These are phyloP conservation scores for Durio zibethinus DNA, from an alignment of 345 rosid species.

Conservation along the genomic window DNA sequence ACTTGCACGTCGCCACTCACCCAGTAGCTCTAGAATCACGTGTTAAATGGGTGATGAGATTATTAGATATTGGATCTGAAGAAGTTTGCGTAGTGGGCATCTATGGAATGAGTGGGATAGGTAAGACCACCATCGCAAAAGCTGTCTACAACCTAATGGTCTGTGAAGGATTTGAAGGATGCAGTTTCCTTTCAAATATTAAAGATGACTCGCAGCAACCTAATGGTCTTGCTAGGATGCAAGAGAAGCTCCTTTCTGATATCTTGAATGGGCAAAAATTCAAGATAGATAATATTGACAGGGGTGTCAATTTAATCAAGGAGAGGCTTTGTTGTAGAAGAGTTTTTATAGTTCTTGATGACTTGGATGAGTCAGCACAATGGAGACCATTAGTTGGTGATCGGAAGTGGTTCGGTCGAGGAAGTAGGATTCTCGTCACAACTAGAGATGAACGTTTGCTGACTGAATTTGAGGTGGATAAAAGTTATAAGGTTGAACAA, in stretches of 20 bases:
- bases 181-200: background rate
- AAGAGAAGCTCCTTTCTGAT: background rate
- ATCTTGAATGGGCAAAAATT: background rate
- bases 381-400: constrained; percentile 6
- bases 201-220: background rate
- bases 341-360: constrained; percentile 14
- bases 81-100: too few relatives aligned
- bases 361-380: too few relatives aligned
- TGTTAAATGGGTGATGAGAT: background rate
- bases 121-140: background rate
- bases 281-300: background rate
- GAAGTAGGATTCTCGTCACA: background rate
- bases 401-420: background rate
- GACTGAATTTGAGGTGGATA: background rate
- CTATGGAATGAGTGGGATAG: background rate
- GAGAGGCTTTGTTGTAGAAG: constrained; percentile 19
- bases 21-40: background rate
- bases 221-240: background rate
- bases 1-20: background rate
- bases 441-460: background rate
- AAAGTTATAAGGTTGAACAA: background rate
- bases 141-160: background rate
- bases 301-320: constrained; percentile 14
- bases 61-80: too few relatives aligned
- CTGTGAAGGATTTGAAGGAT: too few relatives aligned